Evolutionary conservation across 140 eudicot genomes (phyloP), one percentile per base, ranked within the genome.

Genomic region (Cichorium intybus): DNA sequence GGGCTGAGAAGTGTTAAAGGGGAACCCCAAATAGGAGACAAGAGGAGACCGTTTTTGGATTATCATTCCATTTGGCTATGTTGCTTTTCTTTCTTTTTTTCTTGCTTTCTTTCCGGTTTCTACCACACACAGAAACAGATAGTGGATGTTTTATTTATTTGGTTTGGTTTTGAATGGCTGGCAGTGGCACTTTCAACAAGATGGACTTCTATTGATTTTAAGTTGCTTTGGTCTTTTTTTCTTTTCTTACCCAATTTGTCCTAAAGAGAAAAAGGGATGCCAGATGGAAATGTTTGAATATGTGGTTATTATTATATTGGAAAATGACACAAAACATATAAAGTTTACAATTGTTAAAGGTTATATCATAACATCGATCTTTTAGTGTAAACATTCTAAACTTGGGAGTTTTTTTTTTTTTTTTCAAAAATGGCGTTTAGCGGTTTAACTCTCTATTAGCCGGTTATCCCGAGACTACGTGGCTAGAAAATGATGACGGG

Each of bases 1-100:
- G n/a, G 37, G 62, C 47, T 43, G 49, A 43, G 49, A 46, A 53
- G 59, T 63, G 60, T 29, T 29, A 57, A 69, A 69, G 50, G 17
- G 74, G 61, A 69, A 69, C 66, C 74, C 74, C 74, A 43, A 45
- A 69, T 53, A 69, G 74, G 74, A 69, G 74, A 69, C 74, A 69
- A 29, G 16, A 45, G 74, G 48, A 56, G 74, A 69, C 74, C 74
- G 57, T 45, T 69, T 69, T 56, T 24, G 53, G 74, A 54, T 39
- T 27, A 69, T 69, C 55, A 56, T 69, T 43, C 33, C 48, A 39
- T 39, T 68, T 56, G 56, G 69, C 39, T 26, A 24, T 56, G 50
- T 45, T 41, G 56, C 74, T 22, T 67, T 53, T 68, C 37, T 49
- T 27, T 16, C 22, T 43, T 34, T 23, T 34, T 23, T 68, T 43